These are phyloP conservation scores for Aspergillus sp. DNA, from an alignment of 2,329 filamentous ascomycete genomes.

Conservation along the genomic window DNA sequence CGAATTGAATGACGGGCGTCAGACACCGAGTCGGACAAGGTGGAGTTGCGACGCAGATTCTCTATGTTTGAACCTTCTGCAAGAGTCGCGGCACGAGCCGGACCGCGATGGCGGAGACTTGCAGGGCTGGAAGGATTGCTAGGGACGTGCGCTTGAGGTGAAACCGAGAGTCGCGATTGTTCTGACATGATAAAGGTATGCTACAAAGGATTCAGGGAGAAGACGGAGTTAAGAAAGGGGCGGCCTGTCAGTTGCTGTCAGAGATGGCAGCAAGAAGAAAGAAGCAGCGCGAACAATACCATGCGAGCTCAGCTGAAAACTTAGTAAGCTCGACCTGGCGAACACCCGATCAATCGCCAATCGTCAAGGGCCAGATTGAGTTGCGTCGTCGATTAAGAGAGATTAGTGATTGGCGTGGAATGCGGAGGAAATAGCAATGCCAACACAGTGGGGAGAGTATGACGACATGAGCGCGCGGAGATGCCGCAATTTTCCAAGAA, in stretches of 20 bases:
- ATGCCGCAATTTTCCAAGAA: too few species aligned
- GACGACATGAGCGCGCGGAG: too few species aligned
- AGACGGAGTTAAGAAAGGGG: conserved; percentile 3
- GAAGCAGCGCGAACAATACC: background rate
- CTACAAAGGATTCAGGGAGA: background rate
- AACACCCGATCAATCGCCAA: too few species aligned
- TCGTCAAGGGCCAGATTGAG: too few species aligned
- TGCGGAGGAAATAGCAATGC: too few species aligned
- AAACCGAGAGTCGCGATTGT: conserved; percentile 12
- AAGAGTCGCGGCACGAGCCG: conserved; percentile 32
- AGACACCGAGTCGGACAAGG: conserved; percentile 69
- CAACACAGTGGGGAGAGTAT: too few species aligned
- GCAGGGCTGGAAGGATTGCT: background rate
- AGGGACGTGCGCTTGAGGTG: conserved; percentile 11
- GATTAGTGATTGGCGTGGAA: too few species aligned
- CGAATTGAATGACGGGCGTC: conserved; percentile 61
- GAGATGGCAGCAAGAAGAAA: background rate
- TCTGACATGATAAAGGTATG: conserved; percentile 11
- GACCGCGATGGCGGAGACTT: conserved; percentile 31
- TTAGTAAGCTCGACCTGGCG: too few species aligned
- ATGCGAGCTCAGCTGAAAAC: too few species aligned
- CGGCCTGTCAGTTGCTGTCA: too few species aligned
- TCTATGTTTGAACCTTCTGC: conserved; percentile 27
- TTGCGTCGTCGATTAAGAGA: too few species aligned
- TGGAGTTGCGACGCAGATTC: conserved; percentile 65